Evolutionary conservation across 129 eudicot species (phyloP), one percentile per base, ranked within the genome.

Genomic region (Silybum marianum): DNA sequence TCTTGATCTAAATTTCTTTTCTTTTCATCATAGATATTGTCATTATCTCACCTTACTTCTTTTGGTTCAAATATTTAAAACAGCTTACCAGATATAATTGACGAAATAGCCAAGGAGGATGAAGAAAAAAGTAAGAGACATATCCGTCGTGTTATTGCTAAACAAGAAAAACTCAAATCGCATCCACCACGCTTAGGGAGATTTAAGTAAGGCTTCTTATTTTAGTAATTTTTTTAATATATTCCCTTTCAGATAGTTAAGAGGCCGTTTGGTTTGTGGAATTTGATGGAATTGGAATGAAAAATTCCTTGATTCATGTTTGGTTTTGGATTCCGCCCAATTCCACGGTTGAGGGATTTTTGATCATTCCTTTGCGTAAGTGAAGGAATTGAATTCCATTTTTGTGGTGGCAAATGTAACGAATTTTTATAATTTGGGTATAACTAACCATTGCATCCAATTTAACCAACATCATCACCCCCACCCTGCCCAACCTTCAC

Each of bases 131-230:
- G 89, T 7, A 92, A 84, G 18, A 90, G 88, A 76, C 98, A 85
- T 82, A 70, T 87, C 3, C 93, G 97, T 0, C 94, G 97, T 13
- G 74, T 71, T 75, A 85, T 88, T 72, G 93, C 92, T 58, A 92
- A 94, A 83, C 87, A 94, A 80, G 98, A 94, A 75, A 89, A 88
- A 77, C 75, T 90, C 78, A 90, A 85, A 88, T 74, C 87, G 9
- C 82, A 88, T 51, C 98, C 98, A 25, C 97, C 98, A 36, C 93
- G 98, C 63, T 71, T 94, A 71, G 98, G 98, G 62, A 92, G 86
- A 74, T 87, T 79, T 88, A 94, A 92, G 97, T 94, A 94, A n/a
- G 73, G 26, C 48, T 85, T 72, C 13, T 13, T 34, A 23, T 16
- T 32, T 32, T 6, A 32, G 36, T 32, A 32, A 3, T 36, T 5